Evolutionary conservation across 1,284 basidiomycete genomes (phyloP).

Genomic region (Leccinum griseonigrum): DNA sequence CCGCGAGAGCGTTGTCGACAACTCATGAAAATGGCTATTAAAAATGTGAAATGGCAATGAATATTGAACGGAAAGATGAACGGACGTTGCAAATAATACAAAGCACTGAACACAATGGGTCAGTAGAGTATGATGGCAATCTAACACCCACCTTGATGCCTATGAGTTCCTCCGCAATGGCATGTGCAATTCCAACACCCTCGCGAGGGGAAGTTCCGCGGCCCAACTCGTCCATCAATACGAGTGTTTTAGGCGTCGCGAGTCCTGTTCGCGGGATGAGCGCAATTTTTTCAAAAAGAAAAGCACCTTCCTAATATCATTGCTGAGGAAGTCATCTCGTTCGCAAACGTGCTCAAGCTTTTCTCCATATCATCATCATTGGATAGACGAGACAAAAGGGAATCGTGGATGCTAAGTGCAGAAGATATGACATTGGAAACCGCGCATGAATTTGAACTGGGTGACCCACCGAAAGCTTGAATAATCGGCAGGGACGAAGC

Average conservation of each 20-base stretch:
- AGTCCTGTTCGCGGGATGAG: conserved; percentile 47
- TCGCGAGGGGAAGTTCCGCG: conserved; percentile 85
- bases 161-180: conserved; percentile 88
- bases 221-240: conserved; percentile 90
- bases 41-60: not conserved
- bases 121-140: not conserved
- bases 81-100: conserved; percentile 88
- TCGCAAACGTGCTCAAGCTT: conserved; percentile 88
- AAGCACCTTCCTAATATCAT: conserved; percentile 73
- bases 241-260: conserved; percentile 69
- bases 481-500: conserved; percentile 89
- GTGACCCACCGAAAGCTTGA: conserved; percentile 69
- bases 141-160: conserved; percentile 53
- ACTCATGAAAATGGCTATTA: conserved; percentile 67
- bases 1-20: conserved; percentile 66
- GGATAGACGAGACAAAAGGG: conserved; percentile 82
- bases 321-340: conserved; percentile 86
- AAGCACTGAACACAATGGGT: conserved; percentile 52
- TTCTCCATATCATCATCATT: conserved; percentile 92
- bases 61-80: conserved; percentile 6
- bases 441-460: not conserved
- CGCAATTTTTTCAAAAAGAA: not conserved
- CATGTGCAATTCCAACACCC: conserved; percentile 88
- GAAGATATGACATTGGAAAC: not conserved
- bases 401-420: conserved; percentile 66